Conservation (phyloP, 305 asterid genomes). For the Rubia occidens region DNA sequence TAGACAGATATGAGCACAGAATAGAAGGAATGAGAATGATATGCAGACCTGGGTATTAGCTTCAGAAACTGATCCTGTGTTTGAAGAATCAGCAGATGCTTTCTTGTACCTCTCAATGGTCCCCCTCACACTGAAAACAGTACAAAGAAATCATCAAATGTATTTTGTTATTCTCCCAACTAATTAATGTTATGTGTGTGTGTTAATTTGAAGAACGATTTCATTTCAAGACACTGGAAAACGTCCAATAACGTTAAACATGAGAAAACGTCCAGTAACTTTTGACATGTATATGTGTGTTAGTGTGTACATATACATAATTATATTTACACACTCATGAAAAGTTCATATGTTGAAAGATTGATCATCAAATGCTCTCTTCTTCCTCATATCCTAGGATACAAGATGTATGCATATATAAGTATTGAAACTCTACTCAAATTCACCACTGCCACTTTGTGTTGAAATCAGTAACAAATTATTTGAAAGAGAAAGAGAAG, state of each 20-base stretch:
- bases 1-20: neutral
- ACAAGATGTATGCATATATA: neutral
- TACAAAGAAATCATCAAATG: neutral
- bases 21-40: neutral
- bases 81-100: constrained; percentile 51
- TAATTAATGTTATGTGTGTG: too few relatives aligned
- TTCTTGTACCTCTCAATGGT: constrained; percentile 78
- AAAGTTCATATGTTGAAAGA: neutral
- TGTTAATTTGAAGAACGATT: neutral
- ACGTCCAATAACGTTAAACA: neutral
- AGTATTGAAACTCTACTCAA: neutral
- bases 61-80: constrained; percentile 56
- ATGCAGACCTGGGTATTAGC: constrained; percentile 55
- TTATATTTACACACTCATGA: neutral
- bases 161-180: too few relatives aligned
- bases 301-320: neutral
- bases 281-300: too few relatives aligned
- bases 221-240: neutral
- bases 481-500: neutral
- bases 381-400: neutral
- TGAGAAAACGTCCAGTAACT: neutral
- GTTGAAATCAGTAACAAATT: neutral
- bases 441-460: neutral
- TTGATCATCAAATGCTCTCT: neutral
- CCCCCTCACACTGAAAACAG: constrained; percentile 50